Evolutionary conservation across 2,329 filamentous ascomycete genomes (phyloP), one percentile per base, ranked within the genome.

Genomic region (Alternaria postmessia): DNA sequence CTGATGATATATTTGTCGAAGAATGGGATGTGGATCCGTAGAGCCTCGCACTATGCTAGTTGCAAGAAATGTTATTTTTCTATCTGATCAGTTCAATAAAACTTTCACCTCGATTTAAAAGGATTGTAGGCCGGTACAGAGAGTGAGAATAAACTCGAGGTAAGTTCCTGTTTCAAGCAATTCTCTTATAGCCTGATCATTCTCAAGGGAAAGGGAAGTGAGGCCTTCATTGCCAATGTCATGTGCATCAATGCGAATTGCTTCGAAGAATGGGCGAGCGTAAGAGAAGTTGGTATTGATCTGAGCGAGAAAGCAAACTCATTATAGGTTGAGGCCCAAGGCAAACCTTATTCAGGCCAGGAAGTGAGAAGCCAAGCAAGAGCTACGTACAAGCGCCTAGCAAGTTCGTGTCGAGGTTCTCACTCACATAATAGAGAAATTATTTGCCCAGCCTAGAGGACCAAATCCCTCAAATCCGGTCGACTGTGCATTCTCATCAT

Each of bases 381-480:
- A 18, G 39, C 8, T 26, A 9, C n/a, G 18, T 41, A 16, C 42
- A 26, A 36, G 32, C 41, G 20, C 39, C 30, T 28, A 44, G 49
- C 49, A 41, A 34, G 16, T 36, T 12, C 20, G 18, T 6, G 7
- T 54, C 24, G 2, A 32, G 26, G n/a, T 32, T 22, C 14, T n/a
- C 34, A 14, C 20, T 69, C 36, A 72, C 68, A 72, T 72, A 5
- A 64, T 67, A 1, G 67, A 70, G 32, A 72, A 72, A 42, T 72
- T 69, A 24, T 72, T 72, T 9, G 66, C 59, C 73, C 73, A 75
- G 7, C 73, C 72, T n/a, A 75, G 46, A 14, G 68, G 70, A 0
- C 72, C 72, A 56, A 75, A 68, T 2, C 67, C 71, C 26, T 75
- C 72, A 7, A 75, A 70, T 0, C 73, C 73, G 2, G 73, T 74